Evolutionary conservation across 1,284 basidiomycete genomes (phyloP).

Genomic region (Fomitopsis betulina): DNA sequence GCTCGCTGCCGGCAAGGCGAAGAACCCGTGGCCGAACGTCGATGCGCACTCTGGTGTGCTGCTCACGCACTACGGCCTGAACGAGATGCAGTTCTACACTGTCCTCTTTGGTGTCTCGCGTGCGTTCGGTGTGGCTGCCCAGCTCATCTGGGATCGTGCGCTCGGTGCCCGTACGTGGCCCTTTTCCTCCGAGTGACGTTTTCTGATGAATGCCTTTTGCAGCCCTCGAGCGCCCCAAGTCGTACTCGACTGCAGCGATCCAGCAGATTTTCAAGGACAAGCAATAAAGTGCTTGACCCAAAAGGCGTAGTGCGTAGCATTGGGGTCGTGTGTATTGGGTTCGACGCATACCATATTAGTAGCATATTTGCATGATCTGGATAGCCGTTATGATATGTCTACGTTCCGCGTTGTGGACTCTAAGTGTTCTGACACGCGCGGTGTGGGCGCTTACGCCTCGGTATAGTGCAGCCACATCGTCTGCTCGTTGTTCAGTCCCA

Average conservation of each 20-base stretch:
- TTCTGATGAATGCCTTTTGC: constrained; percentile 8
- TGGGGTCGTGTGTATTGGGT: neutral
- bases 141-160: constrained; percentile 94
- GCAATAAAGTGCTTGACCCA: constrained; percentile 20
- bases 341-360: neutral
- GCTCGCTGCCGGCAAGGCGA: constrained; percentile 91
- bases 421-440: too few relatives aligned
- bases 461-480: neutral
- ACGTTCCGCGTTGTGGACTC: neutral
- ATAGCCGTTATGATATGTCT: neutral
- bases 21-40: constrained; percentile 94
- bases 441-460: too few relatives aligned
- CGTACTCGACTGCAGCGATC: constrained; percentile 75
- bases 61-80: constrained; percentile 85
- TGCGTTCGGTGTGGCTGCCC: constrained; percentile 86
- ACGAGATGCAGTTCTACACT: constrained; percentile 92
- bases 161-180: constrained; percentile 78
- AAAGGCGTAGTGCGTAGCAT: neutral
- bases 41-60: constrained; percentile 97
- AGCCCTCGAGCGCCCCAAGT: constrained; percentile 87
- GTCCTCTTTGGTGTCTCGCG: constrained; percentile 96
- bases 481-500: neutral
- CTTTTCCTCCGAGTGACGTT: neutral
- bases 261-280: constrained; percentile 68
- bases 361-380: neutral